phyloP scores from a whole-genome alignment of 2,329 filamentous ascomycete species.

The Pseudonectria foliicola region DNA sequence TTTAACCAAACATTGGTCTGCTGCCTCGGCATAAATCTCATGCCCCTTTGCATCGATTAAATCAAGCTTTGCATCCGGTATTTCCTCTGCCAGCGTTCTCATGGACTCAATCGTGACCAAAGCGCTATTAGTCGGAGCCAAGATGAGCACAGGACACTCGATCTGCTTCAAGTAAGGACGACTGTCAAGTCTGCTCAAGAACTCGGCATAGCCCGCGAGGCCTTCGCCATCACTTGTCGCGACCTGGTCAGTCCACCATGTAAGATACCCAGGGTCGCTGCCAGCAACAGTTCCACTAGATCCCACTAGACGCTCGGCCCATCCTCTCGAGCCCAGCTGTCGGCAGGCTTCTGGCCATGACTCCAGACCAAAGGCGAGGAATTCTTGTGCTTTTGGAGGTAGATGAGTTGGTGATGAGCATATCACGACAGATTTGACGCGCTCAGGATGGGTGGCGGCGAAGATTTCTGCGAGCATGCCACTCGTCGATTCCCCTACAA shows the following conservation, averaged over 20 bases:
- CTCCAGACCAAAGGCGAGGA: slow-evolving; percentile 4
- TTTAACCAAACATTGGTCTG: neutral
- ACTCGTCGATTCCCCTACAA: slow-evolving; percentile 7
- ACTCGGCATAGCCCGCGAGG: slow-evolving; percentile 4
- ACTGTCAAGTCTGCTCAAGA: slow-evolving; percentile 1
- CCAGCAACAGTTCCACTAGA: slow-evolving; percentile 1
- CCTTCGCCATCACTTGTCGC: slow-evolving; percentile 4
- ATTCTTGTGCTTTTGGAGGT: slow-evolving; percentile 1
- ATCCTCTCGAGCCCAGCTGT: slow-evolving; percentile 1
- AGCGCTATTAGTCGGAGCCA: slow-evolving; percentile 4
- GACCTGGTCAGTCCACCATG: slow-evolving; percentile 6
- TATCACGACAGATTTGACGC: slow-evolving; percentile 4
- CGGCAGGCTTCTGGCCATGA: slow-evolving; percentile 6
- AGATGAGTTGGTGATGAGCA: slow-evolving; percentile 7
- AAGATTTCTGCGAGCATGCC: slow-evolving; percentile 7
- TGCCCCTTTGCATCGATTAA: slow-evolving; percentile 3
- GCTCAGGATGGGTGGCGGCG: slow-evolving; percentile 4
- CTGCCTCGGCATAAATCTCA: slow-evolving; percentile 5
- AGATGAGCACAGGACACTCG: slow-evolving; percentile 2
- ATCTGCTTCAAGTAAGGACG: slow-evolving; percentile 1
- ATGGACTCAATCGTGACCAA: slow-evolving; percentile 4
- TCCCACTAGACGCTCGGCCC: slow-evolving; percentile 1
- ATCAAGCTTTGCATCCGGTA: slow-evolving; percentile 1
- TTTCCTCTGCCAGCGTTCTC: neutral
- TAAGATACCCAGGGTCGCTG: neutral